Conservation (phyloP, 2,329 filamentous ascomycete species). For the Claviceps lovelessii region DNA sequence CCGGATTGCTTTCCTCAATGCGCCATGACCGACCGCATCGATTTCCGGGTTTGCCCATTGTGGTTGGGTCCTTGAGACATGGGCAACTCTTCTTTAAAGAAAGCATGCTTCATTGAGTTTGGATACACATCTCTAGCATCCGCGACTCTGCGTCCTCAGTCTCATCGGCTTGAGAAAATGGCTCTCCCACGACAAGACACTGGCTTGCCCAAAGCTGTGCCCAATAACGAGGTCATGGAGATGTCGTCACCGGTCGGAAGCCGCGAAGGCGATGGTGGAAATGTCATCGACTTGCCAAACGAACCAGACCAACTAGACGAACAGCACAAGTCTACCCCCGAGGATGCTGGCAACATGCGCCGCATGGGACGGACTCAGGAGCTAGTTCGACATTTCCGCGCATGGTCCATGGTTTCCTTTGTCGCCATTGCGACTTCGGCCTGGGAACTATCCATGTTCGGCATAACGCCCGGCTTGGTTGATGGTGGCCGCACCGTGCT, state of each 20-base stretch:
- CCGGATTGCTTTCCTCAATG: too few relatives aligned
- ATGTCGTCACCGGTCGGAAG: background rate
- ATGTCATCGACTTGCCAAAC: background rate
- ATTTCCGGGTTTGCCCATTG: background rate
- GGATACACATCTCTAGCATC: background rate
- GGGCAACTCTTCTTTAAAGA: background rate
- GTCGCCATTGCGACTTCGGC: conserved; percentile 1
- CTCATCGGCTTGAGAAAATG: background rate
- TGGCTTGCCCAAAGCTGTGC: background rate
- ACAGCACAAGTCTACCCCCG: background rate
- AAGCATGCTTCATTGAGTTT: background rate
- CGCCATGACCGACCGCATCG: too few relatives aligned
- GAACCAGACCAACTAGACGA: background rate
- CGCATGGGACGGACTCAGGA: conserved; percentile 4
- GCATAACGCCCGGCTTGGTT: conserved; percentile 1
- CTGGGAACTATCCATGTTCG: conserved; percentile 3
- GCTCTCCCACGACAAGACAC: background rate
- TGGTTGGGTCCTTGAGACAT: background rate
- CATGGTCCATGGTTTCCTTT: conserved; percentile 3
- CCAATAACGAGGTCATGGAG: background rate
- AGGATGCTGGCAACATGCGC: conserved; percentile 5
- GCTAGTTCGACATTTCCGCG: conserved; percentile 4
- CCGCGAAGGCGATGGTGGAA: background rate
- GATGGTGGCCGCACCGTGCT: conserved; percentile 3
- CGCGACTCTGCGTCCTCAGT: background rate